These are phyloP conservation scores for Curvularia sp. DNA, from an alignment of 2,329 filamentous ascomycete species.

Conservation along the genomic window DNA sequence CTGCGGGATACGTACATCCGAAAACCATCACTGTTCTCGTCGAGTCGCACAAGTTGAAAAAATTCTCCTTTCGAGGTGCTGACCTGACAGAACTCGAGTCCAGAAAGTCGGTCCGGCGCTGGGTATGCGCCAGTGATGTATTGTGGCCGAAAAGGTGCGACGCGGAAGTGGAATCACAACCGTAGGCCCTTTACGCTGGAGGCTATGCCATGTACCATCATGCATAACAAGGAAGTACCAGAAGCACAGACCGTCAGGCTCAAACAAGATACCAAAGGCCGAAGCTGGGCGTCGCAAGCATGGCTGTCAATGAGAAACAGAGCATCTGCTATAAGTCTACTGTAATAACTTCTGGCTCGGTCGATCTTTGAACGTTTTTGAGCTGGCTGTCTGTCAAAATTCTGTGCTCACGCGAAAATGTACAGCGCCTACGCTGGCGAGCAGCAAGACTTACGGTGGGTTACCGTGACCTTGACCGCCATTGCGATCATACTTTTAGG, in stretches of 20 bases:
- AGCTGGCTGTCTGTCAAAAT: neutral
- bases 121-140: neutral
- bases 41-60: neutral
- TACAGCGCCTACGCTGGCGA: slow-evolving; percentile 33
- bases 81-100: too few relatives aligned
- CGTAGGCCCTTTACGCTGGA: neutral
- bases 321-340: slow-evolving; percentile 5
- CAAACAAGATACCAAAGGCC: neutral
- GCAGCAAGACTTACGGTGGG: slow-evolving; percentile 31
- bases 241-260: neutral
- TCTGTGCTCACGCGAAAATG: slow-evolving; percentile 16
- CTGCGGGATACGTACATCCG: neutral
- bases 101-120: neutral
- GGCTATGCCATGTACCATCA: neutral
- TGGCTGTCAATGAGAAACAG: neutral
- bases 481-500: slow-evolving; percentile 28
- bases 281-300: neutral
- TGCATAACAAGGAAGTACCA: neutral
- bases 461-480: slow-evolving; percentile 26
- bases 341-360: neutral
- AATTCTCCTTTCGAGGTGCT: too few relatives aligned
- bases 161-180: neutral
- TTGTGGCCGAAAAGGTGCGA: neutral
- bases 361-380: neutral
- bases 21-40: neutral